These are phyloP conservation scores for Kwoniella sp. DNA, from an alignment of 768 basidiomycete genomes.

Conservation along the genomic window DNA sequence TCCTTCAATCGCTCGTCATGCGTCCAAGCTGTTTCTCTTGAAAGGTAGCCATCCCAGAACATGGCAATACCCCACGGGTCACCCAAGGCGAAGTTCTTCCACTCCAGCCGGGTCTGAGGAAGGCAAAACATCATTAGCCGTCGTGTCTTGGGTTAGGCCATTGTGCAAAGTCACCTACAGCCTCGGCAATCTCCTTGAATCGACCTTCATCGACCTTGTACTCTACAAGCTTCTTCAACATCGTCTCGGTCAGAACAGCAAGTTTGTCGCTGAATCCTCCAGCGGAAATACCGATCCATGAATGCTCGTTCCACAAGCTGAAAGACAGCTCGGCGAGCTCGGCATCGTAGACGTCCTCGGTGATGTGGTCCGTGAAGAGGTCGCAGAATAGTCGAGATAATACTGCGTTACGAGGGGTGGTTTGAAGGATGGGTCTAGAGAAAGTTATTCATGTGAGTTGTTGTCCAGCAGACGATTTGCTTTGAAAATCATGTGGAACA, in stretches of 20 bases:
- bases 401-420: constrained; percentile 68
- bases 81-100: constrained; percentile 82
- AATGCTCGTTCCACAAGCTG: constrained; percentile 64
- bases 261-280: constrained; percentile 92
- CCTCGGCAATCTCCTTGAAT: constrained; percentile 79
- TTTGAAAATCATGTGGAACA: too few species aligned
- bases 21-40: constrained; percentile 73
- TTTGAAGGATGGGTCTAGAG: constrained; percentile 54
- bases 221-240: constrained; percentile 69
- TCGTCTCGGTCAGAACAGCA: constrained; percentile 68
- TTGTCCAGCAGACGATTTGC: too few species aligned
- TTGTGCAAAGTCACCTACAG: constrained; percentile 60
- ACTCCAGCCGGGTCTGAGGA: constrained; percentile 66
- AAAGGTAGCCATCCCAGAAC: constrained; percentile 70
- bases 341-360: constrained; percentile 90
- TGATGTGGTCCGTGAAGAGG: constrained; percentile 82
- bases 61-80: constrained; percentile 79
- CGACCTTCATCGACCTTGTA: constrained; percentile 70
- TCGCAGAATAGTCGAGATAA: constrained; percentile 82
- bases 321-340: constrained; percentile 86
- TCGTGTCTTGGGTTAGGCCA: too few species aligned
- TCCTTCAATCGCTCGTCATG: constrained; percentile 73
- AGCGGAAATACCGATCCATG: constrained; percentile 69
- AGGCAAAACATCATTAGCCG: too few species aligned
- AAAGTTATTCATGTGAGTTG: constrained; percentile 18